Percentiles rank a stretch among this genome's conserved stretches.
These are phyloP conservation scores for Fusarium xylarioides DNA, from an alignment of 2,329 filamentous ascomycete genomes.

Conservation along the genomic window DNA sequence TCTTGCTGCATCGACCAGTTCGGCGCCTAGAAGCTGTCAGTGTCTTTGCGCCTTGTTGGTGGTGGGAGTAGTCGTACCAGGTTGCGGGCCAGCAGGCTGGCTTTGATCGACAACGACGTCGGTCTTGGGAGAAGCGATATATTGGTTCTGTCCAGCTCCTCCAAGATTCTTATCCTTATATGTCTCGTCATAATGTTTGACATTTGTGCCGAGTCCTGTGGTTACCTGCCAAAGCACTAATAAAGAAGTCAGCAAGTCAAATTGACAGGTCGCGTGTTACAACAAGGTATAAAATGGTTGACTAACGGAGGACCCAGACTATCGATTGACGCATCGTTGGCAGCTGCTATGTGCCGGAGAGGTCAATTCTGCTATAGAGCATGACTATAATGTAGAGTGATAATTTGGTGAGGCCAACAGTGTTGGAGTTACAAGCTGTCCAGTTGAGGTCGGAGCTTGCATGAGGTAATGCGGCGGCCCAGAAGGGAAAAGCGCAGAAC, in stretches of 20 bases:
- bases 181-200: slow-evolving; percentile 50
- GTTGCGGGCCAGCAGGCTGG: slow-evolving; percentile 45
- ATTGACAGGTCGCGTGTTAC: slow-evolving; percentile 35
- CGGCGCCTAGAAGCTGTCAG: slow-evolving; percentile 53
- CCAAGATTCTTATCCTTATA: slow-evolving; percentile 44
- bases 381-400: slow-evolving; percentile 41
- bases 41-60: slow-evolving; percentile 1
- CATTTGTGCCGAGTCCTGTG: slow-evolving; percentile 50
- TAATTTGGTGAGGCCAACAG: slow-evolving; percentile 16
- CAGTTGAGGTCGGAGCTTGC: slow-evolving; percentile 40
- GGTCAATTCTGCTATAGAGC: slow-evolving; percentile 36
- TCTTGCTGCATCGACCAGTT: slow-evolving; percentile 63
- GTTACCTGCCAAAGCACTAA: slow-evolving; percentile 59
- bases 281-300: neutral
- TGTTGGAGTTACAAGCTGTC: slow-evolving; percentile 44
- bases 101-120: slow-evolving; percentile 44
- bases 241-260: slow-evolving; percentile 37
- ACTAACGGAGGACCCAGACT: slow-evolving; percentile 54
- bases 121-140: slow-evolving; percentile 45
- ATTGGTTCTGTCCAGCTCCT: slow-evolving; percentile 42
- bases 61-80: slow-evolving; percentile 46
- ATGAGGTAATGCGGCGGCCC: slow-evolving; percentile 41
- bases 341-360: slow-evolving; percentile 47
- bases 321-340: slow-evolving; percentile 53
- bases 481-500: slow-evolving; percentile 12